Base-by-base conservation (phyloP, 1,139 yeast genomes). In the Pneumocystis sp. region DNA sequence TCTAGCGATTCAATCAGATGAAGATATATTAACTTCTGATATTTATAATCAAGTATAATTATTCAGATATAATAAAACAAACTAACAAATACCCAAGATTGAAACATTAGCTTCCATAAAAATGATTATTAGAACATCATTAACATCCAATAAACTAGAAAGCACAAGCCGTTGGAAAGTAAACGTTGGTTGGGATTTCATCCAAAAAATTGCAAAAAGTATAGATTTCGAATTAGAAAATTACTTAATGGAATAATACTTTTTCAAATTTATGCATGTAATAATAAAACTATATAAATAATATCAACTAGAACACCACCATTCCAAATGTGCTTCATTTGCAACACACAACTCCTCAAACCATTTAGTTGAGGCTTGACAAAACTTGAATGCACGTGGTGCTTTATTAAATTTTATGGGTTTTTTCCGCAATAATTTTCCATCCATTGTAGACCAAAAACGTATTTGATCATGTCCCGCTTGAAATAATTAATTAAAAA, bases 341-440 rank as follows among this genome's bases (percentile, higher is more conserved):
- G 68, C 71, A 88, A 59, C 85, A 84, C 65, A 74, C 87, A 64
- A 96, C 89, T 73, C 76, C 89, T 63, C 75, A 84, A 39, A 82
- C 81, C 67, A 76, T 89, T 65, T 73, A 78, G 29, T 80, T 85
- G 39, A 89, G 89, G 1, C 79, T 81, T 42, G 72, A 72, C 37
- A 88, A 90, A 0, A 85, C 83, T 5, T 73, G 75, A 12, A 76
- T 77, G 42, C 81, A 88, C 69, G 76, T 75, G 63, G 72, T 75
- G 12, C 70, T 76, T 65, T 96, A 88, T 71, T 71, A 76, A 6
- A 74, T 76, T 44, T 74, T 89, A 25, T 85, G 88, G 73, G 74
- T 89, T 35, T 78, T 89, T 61, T 79, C 89, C 50, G 84, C 88
- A 71, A 89, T 15, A 64, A 15, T 31, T 34, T 29, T 29, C 65